Evolutionary conservation across 345 rosid genomes (phyloP), one percentile per base, ranked within the genome.

Genomic region (Ceriops decandra): DNA sequence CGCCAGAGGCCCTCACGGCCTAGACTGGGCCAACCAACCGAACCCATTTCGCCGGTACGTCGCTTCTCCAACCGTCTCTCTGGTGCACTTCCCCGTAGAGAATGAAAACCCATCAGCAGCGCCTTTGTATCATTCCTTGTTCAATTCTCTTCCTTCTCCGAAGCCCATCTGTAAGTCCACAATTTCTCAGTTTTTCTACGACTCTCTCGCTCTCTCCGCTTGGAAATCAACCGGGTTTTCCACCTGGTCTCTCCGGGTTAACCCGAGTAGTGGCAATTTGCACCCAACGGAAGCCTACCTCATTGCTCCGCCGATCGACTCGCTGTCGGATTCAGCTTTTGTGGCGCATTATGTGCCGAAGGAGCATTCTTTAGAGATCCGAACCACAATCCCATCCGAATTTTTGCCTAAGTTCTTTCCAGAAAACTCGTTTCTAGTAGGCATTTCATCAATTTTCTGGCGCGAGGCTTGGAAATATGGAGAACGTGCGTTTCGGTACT

Each of bases 401-500:
- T 83, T 88, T 66, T 81, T 91, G 49, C 74, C 82, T 7, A 60
- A 30, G 3, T 79, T 72, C 32, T 86, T 88, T 59, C 97, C 97
- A 0, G 63, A 58, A 0, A 67, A 83, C 47, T 86, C 88, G 6
- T 92, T 92, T 72, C 80, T 92, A 52, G 66, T 92, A 3, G 95
- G 90, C 0, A 11, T 92, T 62, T 83, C 95, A 56, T 92, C 98
- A 0, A 84, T 92, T 36, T 86, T 92, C 64, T 92, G 98, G 98
- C 87, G 95, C 2, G 98, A 92, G 77, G 98, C 96, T 4, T 92
- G 98, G 98, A 90, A 92, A 77, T 92, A 92, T 64, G 98, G 98
- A 1, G 96, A 92, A 58, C 84, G 98, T 1, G 96, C 95, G 17
- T 85, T 90, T 70, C 68, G 95, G 60, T 90, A 92, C 80, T 92